phyloP scores from a whole-genome alignment of 805 yeast genomes.

The Starmerella sp. region DNA sequence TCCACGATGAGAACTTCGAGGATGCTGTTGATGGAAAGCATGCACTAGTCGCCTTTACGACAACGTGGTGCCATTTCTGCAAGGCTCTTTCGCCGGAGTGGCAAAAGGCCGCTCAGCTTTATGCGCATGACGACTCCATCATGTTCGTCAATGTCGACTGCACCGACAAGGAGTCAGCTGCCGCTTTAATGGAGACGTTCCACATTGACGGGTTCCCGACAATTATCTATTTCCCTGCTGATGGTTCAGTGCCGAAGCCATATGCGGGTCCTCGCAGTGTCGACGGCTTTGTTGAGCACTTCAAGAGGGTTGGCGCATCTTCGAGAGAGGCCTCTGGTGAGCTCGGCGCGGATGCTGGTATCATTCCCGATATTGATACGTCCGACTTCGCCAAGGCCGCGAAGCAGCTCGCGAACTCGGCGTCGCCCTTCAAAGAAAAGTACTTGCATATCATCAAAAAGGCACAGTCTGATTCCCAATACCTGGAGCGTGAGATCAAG shows the following conservation, averaged over 20 bases:
- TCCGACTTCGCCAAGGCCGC: conserved; percentile 26
- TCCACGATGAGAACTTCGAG: conserved; percentile 37
- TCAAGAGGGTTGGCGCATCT: conserved; percentile 33
- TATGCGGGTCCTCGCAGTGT: conserved; percentile 44
- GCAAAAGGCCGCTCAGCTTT: conserved; percentile 40
- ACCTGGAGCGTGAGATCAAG: conserved; percentile 36
- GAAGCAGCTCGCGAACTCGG: conserved; percentile 1
- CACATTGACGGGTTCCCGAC: conserved; percentile 44
- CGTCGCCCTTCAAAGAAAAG: conserved; percentile 17
- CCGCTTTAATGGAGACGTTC: conserved; percentile 34
- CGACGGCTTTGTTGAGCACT: conserved; percentile 40
- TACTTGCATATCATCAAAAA: conserved; percentile 27
- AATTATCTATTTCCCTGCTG: conserved; percentile 37
- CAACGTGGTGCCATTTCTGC: conserved; percentile 56
- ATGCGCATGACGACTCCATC: conserved; percentile 33
- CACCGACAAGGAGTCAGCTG: conserved; percentile 31
- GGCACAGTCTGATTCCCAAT: conserved; percentile 26
- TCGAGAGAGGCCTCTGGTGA: conserved; percentile 36
- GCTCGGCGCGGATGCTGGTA: conserved; percentile 34
- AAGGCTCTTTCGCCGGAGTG: conserved; percentile 41
- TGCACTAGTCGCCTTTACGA: conserved; percentile 45
- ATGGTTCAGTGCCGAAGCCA: conserved; percentile 19
- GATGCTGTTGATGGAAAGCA: conserved; percentile 31
- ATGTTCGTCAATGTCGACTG: conserved; percentile 40
- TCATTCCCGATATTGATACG: conserved; percentile 29